phyloP scores from a whole-genome alignment of 768 basidiomycete genomes.

The Botryobasidium botryosum region DNA sequence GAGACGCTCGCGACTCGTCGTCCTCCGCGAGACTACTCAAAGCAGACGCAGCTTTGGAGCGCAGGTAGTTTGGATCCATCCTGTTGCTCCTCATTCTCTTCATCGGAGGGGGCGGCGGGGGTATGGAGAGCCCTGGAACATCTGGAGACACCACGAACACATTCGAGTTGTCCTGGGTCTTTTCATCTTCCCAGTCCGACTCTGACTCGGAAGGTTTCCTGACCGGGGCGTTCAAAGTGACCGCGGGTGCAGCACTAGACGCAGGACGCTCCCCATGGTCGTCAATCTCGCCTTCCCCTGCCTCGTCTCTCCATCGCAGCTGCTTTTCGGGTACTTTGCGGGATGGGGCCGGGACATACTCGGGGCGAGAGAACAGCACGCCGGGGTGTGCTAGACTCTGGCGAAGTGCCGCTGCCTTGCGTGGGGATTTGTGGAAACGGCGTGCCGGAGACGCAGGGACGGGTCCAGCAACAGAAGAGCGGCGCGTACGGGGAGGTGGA shows the following conservation, averaged over 20 bases:
- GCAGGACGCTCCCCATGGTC: slow-evolving; percentile 32
- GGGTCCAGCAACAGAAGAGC: slow-evolving; percentile 30
- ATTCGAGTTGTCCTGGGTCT: slow-evolving; percentile 59
- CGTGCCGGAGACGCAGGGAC: slow-evolving; percentile 28
- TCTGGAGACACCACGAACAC: slow-evolving; percentile 31
- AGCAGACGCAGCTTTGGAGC: slow-evolving; percentile 27
- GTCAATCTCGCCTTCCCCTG: slow-evolving; percentile 63
- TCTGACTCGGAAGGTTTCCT: slow-evolving; percentile 29
- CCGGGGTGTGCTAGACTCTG: slow-evolving; percentile 29
- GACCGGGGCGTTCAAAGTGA: slow-evolving; percentile 9
- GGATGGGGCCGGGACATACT: slow-evolving; percentile 46
- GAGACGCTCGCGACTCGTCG: slow-evolving; percentile 24
- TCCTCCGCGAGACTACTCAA: slow-evolving; percentile 55
- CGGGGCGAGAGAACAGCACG: slow-evolving; percentile 42
- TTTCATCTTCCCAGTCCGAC: slow-evolving; percentile 74
- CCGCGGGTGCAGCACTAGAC: slow-evolving; percentile 23
- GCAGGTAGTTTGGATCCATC: slow-evolving; percentile 53
- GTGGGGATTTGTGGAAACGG: slow-evolving; percentile 37
- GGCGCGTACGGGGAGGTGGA: slow-evolving; percentile 18
- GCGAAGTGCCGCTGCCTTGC: slow-evolving; percentile 42
- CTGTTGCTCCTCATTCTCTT: slow-evolving; percentile 46
- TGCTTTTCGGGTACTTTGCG: slow-evolving; percentile 30
- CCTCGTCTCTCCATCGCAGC: slow-evolving; percentile 81
- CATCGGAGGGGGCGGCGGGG: not conserved
- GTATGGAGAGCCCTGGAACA: not conserved